phyloP scores from a whole-genome alignment of 1,139 yeast species.

The Debaryomyces sp. region DNA sequence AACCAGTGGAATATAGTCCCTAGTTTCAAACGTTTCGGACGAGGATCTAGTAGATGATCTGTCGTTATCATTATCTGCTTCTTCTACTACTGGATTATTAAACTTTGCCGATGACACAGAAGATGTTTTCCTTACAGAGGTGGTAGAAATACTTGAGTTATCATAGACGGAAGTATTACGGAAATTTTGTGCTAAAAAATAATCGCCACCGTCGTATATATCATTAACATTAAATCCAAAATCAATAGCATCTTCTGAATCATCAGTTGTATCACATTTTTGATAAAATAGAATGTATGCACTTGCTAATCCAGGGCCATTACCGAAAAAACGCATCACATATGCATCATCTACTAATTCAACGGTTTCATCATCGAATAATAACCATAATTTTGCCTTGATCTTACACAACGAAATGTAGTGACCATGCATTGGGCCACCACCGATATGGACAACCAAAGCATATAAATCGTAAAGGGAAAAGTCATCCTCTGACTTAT shows the following conservation, averaged over 20 bases:
- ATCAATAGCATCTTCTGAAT: constrained; percentile 28
- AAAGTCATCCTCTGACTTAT: constrained; percentile 28
- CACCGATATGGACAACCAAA: constrained; percentile 92
- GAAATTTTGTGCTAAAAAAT: constrained; percentile 14
- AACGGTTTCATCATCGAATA: constrained; percentile 94
- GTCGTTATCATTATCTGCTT: neutral
- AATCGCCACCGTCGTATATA: constrained; percentile 39
- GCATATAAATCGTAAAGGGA: constrained; percentile 80
- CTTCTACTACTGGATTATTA: constrained; percentile 4
- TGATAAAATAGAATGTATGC: constrained; percentile 86
- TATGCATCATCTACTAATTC: constrained; percentile 84
- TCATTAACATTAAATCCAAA: constrained; percentile 40
- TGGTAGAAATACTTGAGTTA: constrained; percentile 10
- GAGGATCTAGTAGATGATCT: constrained; percentile 12
- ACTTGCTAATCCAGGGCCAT: constrained; percentile 84
- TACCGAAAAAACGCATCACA: constrained; percentile 87
- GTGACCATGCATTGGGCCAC: constrained; percentile 98
- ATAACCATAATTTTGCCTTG: constrained; percentile 79
- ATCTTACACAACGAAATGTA: constrained; percentile 87
- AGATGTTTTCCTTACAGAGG: constrained; percentile 14
- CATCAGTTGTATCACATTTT: constrained; percentile 25
- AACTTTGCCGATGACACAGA: constrained; percentile 6
- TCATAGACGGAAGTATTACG: constrained; percentile 2
- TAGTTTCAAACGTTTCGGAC: constrained; percentile 9
- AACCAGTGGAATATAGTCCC: constrained; percentile 3